Percentiles rank a stretch among this genome's conserved stretches.
phyloP scores from a whole-genome alignment of 371 early-diverging fungal genomes.

The Nematocida major region DNA sequence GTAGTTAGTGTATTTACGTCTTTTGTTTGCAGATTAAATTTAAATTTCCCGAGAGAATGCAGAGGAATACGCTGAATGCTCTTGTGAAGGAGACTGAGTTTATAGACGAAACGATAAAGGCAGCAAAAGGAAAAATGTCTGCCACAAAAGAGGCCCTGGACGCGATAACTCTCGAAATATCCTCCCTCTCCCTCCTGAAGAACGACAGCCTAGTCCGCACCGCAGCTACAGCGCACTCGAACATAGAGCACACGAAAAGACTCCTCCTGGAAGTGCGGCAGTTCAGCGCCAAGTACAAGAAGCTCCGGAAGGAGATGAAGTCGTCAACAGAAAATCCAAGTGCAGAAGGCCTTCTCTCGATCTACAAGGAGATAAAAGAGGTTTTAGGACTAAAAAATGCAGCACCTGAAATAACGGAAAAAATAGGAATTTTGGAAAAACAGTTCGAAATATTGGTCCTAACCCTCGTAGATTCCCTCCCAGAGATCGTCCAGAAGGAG shows the following conservation, averaged over 20 bases:
- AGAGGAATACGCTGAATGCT: constrained; percentile 1
- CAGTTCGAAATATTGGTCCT: constrained; percentile 11
- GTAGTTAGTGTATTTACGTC: no score
- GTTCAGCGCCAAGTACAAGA: constrained; percentile 17
- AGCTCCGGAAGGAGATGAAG: constrained; percentile 7
- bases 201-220: constrained; percentile 1
- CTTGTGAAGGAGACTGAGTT: constrained; percentile 17
- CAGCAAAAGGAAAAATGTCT: background rate
- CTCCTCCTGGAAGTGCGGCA: constrained; percentile 4
- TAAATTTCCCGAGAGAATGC: no score
- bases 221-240: constrained; percentile 20
- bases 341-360: background rate
- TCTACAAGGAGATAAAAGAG: constrained; percentile 6
- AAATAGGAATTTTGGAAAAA: background rate
- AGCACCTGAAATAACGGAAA: constrained; percentile 33
- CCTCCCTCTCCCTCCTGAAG: background rate
- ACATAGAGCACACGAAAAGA: constrained; percentile 13
- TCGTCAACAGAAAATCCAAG: background rate
- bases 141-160: background rate
- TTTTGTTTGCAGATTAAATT: no score
- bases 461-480: constrained; percentile 22
- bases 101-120: background rate
- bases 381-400: background rate
- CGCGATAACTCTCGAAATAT: background rate
- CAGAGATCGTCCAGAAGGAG: constrained; percentile 22